Evolutionary conservation across 345 rosid species (phyloP).

Genomic region (Salix suchowensis): DNA sequence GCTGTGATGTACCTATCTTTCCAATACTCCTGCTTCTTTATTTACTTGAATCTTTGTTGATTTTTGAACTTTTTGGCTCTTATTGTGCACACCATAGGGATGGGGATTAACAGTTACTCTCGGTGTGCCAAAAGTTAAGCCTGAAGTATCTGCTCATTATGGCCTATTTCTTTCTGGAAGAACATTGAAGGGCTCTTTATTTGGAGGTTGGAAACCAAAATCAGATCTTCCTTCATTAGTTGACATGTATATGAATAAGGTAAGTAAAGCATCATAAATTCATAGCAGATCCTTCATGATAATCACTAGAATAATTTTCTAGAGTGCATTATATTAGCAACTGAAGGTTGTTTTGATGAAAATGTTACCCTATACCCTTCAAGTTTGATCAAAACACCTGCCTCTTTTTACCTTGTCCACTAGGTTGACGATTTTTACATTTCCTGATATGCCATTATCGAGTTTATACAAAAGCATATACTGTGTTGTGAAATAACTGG

Average conservation of each 20-base stretch:
- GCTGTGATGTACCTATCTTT: constrained; percentile 58
- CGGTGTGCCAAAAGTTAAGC: constrained; percentile 84
- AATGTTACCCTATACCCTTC: no score
- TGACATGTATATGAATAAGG: constrained; percentile 76
- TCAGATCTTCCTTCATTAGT: constrained; percentile 75
- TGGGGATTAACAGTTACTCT: constrained; percentile 89
- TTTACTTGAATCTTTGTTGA: neutral
- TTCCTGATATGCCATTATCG: no score
- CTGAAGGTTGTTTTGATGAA: no score
- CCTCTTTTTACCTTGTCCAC: no score
- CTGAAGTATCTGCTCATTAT: constrained; percentile 73
- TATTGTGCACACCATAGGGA: constrained; percentile 41
- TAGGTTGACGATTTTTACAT: no score
- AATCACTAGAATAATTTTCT: neutral
- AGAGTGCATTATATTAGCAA: neutral
- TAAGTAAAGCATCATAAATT: constrained; percentile 13
- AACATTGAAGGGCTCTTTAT: constrained; percentile 73
- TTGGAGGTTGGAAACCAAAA: constrained; percentile 92
- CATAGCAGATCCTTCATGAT: neutral
- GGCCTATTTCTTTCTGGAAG: constrained; percentile 65
- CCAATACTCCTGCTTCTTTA: neutral
- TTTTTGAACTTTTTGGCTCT: constrained; percentile 2
- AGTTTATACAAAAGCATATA: no score
- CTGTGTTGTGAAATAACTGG: no score
- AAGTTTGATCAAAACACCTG: no score